These are phyloP conservation scores for Corymbia citriodora DNA, from an alignment of 441 rosid species.

Conservation along the genomic window DNA sequence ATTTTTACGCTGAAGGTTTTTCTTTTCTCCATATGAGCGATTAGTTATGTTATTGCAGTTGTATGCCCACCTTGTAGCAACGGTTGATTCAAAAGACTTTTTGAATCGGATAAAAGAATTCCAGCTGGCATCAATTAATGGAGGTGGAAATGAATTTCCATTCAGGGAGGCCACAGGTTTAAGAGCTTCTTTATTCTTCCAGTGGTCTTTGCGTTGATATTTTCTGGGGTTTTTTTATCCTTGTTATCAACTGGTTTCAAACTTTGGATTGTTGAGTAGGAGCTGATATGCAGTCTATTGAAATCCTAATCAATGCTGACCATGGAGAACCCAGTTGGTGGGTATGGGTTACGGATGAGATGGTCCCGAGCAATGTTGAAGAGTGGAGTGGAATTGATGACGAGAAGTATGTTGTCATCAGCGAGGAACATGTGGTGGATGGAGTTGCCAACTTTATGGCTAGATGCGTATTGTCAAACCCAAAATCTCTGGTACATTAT, in stretches of 20 bases:
- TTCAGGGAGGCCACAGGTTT: slow-evolving; percentile 85
- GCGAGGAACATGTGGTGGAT: slow-evolving; percentile 81
- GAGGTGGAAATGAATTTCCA: slow-evolving; percentile 52
- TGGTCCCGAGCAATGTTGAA: slow-evolving; percentile 69
- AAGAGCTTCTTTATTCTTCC: not conserved
- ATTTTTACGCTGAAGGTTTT: not conserved
- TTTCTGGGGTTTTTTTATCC: not conserved
- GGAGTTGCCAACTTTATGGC: slow-evolving; percentile 94
- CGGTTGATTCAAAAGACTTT: slow-evolving; percentile 69
- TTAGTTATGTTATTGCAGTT: slow-evolving; percentile 34
- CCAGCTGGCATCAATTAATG: slow-evolving; percentile 37
- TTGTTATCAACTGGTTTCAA: not conserved
- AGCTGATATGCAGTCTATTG: slow-evolving; percentile 60
- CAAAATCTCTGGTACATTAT: slow-evolving; percentile 54
- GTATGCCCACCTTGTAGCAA: slow-evolving; percentile 48
- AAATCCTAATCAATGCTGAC: slow-evolving; percentile 56
- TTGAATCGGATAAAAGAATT: slow-evolving; percentile 44
- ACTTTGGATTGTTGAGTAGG: slow-evolving; percentile 23
- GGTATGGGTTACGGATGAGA: slow-evolving; percentile 93
- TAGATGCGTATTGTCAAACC: slow-evolving; percentile 71
- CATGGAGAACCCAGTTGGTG: slow-evolving; percentile 90
- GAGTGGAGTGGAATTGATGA: slow-evolving; percentile 78
- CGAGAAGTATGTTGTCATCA: slow-evolving; percentile 64
- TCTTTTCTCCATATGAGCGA: not conserved
- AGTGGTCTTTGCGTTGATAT: not conserved